These are phyloP conservation scores for Eucalyptus regnans DNA, from an alignment of 345 rosid genomes.

Conservation along the genomic window DNA sequence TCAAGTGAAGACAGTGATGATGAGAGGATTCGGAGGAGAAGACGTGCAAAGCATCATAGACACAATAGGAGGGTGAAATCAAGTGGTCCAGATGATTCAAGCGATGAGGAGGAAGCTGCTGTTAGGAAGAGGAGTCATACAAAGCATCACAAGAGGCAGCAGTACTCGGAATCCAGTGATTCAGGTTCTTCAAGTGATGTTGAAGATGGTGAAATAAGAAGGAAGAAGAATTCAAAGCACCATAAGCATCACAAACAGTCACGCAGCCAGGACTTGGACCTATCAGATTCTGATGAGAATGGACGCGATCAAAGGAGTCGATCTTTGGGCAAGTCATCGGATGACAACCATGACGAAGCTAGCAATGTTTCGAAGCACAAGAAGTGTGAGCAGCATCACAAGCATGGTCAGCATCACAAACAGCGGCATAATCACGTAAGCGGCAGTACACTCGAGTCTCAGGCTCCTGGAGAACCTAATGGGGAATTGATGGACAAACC, in stretches of 20 bases:
- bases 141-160: slow-evolving; percentile 21
- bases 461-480: background rate
- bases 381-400: background rate
- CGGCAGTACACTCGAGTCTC: background rate
- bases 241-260: slow-evolving; percentile 5
- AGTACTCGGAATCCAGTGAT: slow-evolving; percentile 7
- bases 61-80: slow-evolving; percentile 5
- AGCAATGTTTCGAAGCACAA: slow-evolving; percentile 7
- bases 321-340: slow-evolving; percentile 23
- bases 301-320: background rate
- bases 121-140: slow-evolving; percentile 13
- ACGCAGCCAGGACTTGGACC: background rate
- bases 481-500: background rate
- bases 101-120: slow-evolving; percentile 8
- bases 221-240: slow-evolving; percentile 5
- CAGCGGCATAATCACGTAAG: background rate
- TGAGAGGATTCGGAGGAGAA: slow-evolving; percentile 10
- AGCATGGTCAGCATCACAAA: slow-evolving; percentile 4
- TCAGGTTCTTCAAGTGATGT: slow-evolving; percentile 18
- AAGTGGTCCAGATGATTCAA: slow-evolving; percentile 11
- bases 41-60: slow-evolving; percentile 9
- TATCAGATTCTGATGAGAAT: slow-evolving; percentile 12
- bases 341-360: slow-evolving; percentile 8
- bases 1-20: slow-evolving; percentile 16
- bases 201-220: slow-evolving; percentile 10